These are phyloP conservation scores for Bipolaris sorokiniana DNA, from an alignment of 2,329 filamentous ascomycete species.

Conservation along the genomic window DNA sequence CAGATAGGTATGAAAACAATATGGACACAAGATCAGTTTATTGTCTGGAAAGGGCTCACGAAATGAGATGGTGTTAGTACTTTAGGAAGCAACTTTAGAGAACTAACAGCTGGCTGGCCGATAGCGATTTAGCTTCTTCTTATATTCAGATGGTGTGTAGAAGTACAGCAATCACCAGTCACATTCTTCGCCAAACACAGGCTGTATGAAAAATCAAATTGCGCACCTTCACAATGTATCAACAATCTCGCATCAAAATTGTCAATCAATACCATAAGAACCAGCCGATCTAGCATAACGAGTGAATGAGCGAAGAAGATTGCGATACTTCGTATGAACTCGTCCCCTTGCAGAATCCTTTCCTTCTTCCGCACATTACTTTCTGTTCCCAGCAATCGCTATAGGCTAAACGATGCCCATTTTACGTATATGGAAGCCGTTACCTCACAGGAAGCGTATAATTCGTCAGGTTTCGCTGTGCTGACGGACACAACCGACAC, in stretches of 20 bases:
- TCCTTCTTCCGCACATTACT: neutral
- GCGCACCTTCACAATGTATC: neutral
- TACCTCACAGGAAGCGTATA: neutral
- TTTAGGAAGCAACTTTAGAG: too few species aligned
- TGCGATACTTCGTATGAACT: neutral
- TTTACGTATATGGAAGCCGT: neutral
- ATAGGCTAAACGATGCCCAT: slow-evolving; percentile 11
- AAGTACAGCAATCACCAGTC: neutral
- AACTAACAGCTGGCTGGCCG: too few species aligned
- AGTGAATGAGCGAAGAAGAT: neutral
- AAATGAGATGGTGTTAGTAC: too few species aligned
- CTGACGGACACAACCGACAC: slow-evolving; percentile 6
- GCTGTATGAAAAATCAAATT: neutral
- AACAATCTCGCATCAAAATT: neutral
- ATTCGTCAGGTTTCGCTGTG: slow-evolving; percentile 15
- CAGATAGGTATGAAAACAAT: too few species aligned
- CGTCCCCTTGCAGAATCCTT: neutral
- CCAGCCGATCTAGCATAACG: too few species aligned
- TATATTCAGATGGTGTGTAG: too few species aligned
- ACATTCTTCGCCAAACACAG: neutral
- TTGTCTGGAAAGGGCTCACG: too few species aligned
- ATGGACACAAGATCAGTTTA: too few species aligned
- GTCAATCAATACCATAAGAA: too few species aligned
- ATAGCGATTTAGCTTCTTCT: too few species aligned
- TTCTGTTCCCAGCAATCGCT: neutral